Evolutionary conservation across 768 basidiomycete species (phyloP).

Genomic region (Solioccasus polychromus): DNA sequence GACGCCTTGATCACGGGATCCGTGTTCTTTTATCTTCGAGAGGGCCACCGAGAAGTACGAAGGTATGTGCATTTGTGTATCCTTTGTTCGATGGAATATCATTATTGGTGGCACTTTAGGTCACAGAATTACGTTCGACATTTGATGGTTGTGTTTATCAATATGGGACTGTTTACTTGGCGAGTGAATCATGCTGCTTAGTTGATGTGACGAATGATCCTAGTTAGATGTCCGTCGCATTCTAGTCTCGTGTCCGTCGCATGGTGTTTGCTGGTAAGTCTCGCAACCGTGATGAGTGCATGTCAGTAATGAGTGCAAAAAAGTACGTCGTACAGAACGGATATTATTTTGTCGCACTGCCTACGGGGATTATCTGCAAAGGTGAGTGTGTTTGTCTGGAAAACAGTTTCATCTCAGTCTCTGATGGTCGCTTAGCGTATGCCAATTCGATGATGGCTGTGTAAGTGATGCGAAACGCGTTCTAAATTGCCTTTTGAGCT

Average conservation of each 20-base stretch:
- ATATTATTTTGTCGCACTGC: neutral
- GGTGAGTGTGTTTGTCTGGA: neutral
- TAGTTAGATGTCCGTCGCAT: neutral
- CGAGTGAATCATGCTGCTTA: neutral
- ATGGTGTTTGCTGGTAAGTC: slow-evolving; percentile 12
- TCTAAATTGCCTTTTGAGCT: neutral
- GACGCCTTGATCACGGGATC: slow-evolving; percentile 19
- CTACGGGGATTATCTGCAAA: slow-evolving; percentile 5
- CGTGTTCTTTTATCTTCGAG: slow-evolving; percentile 22
- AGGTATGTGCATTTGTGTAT: slow-evolving; percentile 1
- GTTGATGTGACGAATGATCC: too few species aligned
- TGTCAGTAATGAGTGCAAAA: neutral
- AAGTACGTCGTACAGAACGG: neutral
- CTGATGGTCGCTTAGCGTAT: slow-evolving; percentile 1
- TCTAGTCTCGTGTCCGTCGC: slow-evolving; percentile 3
- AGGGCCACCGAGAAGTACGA: slow-evolving; percentile 5
- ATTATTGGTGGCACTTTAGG: neutral
- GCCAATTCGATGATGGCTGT: slow-evolving; percentile 15
- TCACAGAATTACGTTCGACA: slow-evolving; percentile 10
- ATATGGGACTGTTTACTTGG: slow-evolving; percentile 17
- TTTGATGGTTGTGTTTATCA: slow-evolving; percentile 12
- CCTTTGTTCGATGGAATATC: neutral
- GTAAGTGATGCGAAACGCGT: neutral
- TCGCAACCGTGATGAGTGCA: neutral
- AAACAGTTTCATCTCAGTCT: neutral